phyloP scores from a whole-genome alignment of 495 filamentous ascomycete species.

The Venustampulla echinocandica region DNA sequence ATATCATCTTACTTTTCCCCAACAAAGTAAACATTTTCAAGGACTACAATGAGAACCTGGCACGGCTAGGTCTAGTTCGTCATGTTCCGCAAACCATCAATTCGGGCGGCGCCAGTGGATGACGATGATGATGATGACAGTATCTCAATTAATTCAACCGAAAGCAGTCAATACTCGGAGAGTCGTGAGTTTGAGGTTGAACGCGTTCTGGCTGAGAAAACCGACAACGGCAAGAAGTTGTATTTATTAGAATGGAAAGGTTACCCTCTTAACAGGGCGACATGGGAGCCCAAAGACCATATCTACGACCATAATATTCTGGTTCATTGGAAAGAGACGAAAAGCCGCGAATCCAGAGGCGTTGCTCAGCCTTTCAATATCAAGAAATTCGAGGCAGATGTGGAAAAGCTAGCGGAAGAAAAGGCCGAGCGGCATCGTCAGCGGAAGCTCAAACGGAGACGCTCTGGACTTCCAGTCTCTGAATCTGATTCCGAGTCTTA shows the following conservation, averaged over 20 bases:
- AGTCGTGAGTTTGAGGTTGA: conserved; percentile 34
- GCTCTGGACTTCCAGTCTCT: neutral
- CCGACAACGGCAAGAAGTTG: conserved; percentile 27
- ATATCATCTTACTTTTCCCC: too few species aligned
- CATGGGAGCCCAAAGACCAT: conserved; percentile 55
- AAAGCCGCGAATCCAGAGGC: conserved; percentile 35
- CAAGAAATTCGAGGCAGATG: conserved; percentile 31
- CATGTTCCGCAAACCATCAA: too few species aligned
- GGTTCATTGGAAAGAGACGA: conserved; percentile 45
- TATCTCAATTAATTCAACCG: conserved; percentile 56
- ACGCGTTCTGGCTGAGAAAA: conserved; percentile 42
- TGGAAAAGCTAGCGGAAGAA: conserved; percentile 20
- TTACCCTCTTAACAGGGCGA: conserved; percentile 48
- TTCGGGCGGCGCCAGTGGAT: too few species aligned
- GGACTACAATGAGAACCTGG: too few species aligned
- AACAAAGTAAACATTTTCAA: too few species aligned
- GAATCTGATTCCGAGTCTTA: neutral
- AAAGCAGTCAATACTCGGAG: conserved; percentile 30
- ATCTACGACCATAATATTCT: conserved; percentile 41
- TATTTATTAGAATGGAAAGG: conserved; percentile 62
- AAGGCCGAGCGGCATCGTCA: conserved; percentile 36
- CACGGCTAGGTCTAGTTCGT: too few species aligned
- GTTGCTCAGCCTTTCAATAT: conserved; percentile 40
- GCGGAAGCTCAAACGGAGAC: conserved; percentile 35
- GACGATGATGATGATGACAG: conserved; percentile 36